Evolutionary conservation across 805 yeast genomes (phyloP).

Genomic region (Candida adriatica): DNA sequence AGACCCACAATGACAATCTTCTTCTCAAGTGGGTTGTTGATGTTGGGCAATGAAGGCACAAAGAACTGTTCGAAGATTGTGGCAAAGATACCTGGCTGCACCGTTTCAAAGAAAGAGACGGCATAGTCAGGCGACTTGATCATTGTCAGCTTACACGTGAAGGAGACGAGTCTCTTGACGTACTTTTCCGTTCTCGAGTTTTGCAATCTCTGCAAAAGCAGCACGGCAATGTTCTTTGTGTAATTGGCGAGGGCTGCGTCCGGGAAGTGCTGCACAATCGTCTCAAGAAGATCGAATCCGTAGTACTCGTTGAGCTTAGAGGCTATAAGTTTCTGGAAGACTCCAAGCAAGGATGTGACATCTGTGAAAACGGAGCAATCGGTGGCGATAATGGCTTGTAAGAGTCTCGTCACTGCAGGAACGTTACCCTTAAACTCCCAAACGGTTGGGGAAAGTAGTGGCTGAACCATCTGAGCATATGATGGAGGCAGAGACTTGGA

Average conservation of each 20-base stretch:
- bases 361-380: constrained; percentile 32
- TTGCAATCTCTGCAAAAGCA: constrained; percentile 76
- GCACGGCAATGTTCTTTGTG: constrained; percentile 63
- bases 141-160: constrained; percentile 49
- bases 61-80: constrained; percentile 38
- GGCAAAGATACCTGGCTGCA: constrained; percentile 54
- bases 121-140: constrained; percentile 43
- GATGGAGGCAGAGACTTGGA: constrained; percentile 50
- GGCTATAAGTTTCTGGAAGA: constrained; percentile 89
- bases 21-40: constrained; percentile 47
- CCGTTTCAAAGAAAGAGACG: constrained; percentile 60
- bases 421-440: constrained; percentile 94
- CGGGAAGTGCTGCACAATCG: constrained; percentile 54
- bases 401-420: constrained; percentile 83
- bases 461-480: constrained; percentile 63
- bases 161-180: constrained; percentile 61
- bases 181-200: constrained; percentile 76
- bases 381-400: constrained; percentile 53
- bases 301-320: constrained; percentile 73
- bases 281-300: constrained; percentile 81
- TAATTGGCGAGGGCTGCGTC: constrained; percentile 41
- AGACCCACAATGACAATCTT: constrained; percentile 47
- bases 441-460: constrained; percentile 79
- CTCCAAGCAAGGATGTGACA: constrained; percentile 81
- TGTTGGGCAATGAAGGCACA: constrained; percentile 34